These are phyloP conservation scores for Alopecurus myosuroides DNA, from an alignment of 176 grass and related monocot genomes.

Conservation along the genomic window DNA sequence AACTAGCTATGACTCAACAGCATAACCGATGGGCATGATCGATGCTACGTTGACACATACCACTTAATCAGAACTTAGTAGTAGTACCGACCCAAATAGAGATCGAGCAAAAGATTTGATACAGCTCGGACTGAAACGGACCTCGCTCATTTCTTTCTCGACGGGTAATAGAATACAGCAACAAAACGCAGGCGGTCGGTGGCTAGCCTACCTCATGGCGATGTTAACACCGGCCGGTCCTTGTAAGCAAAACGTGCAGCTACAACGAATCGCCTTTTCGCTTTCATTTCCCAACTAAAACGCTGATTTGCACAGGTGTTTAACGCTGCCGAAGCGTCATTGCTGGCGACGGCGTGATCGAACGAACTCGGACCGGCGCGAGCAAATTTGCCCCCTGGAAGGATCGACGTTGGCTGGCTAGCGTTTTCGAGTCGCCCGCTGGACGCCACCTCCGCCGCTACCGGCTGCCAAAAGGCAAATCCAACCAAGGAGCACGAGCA, in stretches of 20 bases:
- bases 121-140: too few relatives aligned
- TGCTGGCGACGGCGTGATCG: constrained; percentile 16
- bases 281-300: constrained; percentile 5
- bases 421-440: constrained; percentile 39
- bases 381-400: too few relatives aligned
- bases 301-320: constrained; percentile 19
- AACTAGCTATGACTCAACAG: constrained; percentile 12
- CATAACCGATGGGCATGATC: not conserved
- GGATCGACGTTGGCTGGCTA: not conserved
- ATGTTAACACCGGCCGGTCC: constrained; percentile 32
- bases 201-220: constrained; percentile 26
- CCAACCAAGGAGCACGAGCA: constrained; percentile 7
- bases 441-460: constrained; percentile 1
- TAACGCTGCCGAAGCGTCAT: constrained; percentile 26
- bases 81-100: too few relatives aligned
- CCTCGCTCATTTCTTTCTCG: too few relatives aligned
- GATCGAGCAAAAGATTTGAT: too few relatives aligned
- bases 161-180: not conserved
- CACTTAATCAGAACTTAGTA: too few relatives aligned
- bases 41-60: not conserved
- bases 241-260: constrained; percentile 16
- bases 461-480: constrained; percentile 25
- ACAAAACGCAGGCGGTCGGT: constrained; percentile 2
- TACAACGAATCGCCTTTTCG: constrained; percentile 4
- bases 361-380: too few relatives aligned